A percentile compares a stretch with the other conserved stretches of the same genome.
phyloP scores from a whole-genome alignment of 2,329 filamentous ascomycete genomes.

The Catunica adiposa region DNA sequence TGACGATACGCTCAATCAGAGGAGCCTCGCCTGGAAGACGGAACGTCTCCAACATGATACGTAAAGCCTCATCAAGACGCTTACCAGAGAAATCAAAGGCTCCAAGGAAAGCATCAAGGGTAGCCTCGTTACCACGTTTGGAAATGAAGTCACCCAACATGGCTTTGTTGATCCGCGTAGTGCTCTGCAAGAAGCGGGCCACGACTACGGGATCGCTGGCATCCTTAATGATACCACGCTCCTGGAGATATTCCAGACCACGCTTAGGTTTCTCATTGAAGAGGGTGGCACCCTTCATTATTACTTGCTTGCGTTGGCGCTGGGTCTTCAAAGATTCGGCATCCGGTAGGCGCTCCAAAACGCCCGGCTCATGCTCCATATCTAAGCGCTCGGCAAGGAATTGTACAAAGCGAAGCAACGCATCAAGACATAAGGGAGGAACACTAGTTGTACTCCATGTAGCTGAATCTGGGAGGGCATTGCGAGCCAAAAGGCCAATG shows the following conservation, averaged over 20 bases:
- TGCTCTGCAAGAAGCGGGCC: constrained; percentile 75
- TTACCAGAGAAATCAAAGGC: constrained; percentile 79
- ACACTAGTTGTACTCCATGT: constrained; percentile 99
- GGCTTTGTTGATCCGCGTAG: constrained; percentile 76
- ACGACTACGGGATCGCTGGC: constrained; percentile 58
- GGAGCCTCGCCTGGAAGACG: constrained; percentile 83
- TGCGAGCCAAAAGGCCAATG: constrained; percentile 79
- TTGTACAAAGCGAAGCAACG: constrained; percentile 76
- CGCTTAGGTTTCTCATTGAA: constrained; percentile 93
- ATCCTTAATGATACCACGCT: constrained; percentile 70
- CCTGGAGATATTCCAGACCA: constrained; percentile 70
- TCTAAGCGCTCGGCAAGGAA: constrained; percentile 78
- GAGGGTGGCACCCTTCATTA: constrained; percentile 72
- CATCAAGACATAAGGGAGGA: constrained; percentile 83
- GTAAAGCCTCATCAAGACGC: constrained; percentile 76
- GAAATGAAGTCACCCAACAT: constrained; percentile 83
- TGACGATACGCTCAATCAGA: constrained; percentile 84
- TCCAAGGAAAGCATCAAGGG: constrained; percentile 69
- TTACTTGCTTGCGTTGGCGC: constrained; percentile 66
- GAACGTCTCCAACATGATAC: constrained; percentile 78
- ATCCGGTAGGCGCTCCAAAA: constrained; percentile 45
- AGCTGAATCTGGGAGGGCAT: constrained; percentile 89
- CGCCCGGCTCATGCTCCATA: constrained; percentile 34
- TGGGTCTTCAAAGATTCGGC: constrained; percentile 49
- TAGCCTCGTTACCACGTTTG: constrained; percentile 73